These are phyloP conservation scores for Fomitopsis serialis DNA, from an alignment of 768 basidiomycete species.

Conservation along the genomic window DNA sequence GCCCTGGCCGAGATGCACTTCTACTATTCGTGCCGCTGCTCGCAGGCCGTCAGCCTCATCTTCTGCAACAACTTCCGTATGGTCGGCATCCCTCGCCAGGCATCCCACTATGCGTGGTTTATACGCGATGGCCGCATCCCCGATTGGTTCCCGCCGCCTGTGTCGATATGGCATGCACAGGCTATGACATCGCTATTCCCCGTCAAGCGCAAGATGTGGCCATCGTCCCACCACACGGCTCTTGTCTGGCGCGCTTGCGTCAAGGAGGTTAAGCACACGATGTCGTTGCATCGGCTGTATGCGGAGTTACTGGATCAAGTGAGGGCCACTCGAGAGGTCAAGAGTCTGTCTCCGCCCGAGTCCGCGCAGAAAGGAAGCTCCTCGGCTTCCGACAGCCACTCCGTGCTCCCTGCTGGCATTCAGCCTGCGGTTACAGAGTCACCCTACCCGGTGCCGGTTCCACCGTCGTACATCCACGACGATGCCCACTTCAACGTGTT, in stretches of 20 bases:
- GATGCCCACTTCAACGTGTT: constrained; percentile 49
- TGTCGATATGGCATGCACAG: background rate
- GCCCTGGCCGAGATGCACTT: constrained; percentile 23
- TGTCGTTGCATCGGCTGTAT: constrained; percentile 2
- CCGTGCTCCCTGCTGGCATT: too few relatives aligned
- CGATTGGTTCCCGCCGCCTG: background rate
- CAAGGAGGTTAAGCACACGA: background rate
- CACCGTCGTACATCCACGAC: constrained; percentile 20
- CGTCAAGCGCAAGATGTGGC: constrained; percentile 3
- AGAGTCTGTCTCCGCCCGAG: background rate
- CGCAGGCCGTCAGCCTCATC: constrained; percentile 18
- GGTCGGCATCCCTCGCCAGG: constrained; percentile 43
- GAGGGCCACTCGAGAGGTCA: background rate
- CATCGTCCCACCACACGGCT: constrained; percentile 5
- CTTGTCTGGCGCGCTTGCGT: constrained; percentile 4
- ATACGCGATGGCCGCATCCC: background rate
- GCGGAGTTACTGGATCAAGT: constrained; percentile 1
- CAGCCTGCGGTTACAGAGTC: too few relatives aligned
- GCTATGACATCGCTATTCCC: background rate
- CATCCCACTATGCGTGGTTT: constrained; percentile 3
- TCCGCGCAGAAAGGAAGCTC: too few relatives aligned
- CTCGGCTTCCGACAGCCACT: too few relatives aligned
- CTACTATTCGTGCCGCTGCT: constrained; percentile 7
- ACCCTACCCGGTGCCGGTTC: background rate
- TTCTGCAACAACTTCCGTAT: constrained; percentile 49